phyloP scores from a whole-genome alignment of 2,329 filamentous ascomycete genomes.

The Pseudopithomyces maydicus region DNA sequence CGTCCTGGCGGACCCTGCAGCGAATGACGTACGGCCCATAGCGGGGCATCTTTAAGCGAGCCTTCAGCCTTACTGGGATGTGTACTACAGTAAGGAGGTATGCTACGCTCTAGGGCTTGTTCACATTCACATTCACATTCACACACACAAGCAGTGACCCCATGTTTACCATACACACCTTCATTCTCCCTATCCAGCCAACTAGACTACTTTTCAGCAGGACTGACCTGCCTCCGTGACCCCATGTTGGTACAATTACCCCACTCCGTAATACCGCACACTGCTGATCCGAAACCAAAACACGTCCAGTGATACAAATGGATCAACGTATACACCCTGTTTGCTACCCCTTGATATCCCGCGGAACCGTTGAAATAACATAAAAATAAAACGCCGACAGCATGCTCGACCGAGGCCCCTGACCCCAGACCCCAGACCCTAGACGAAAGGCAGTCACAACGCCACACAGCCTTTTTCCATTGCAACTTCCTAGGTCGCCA shows the following conservation, averaged over 20 bases:
- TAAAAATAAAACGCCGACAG: conserved; percentile 1
- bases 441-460: not conserved
- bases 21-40: conserved; percentile 2
- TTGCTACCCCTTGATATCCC: not conserved
- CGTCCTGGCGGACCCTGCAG: conserved; percentile 4
- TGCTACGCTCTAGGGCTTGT: too few species aligned
- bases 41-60: not conserved
- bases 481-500: conserved; percentile 21
- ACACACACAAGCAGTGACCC: too few species aligned
- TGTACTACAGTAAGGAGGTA: not conserved
- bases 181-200: not conserved
- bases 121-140: not conserved
- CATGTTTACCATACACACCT: not conserved
- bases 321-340: not conserved
- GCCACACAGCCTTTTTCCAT: not conserved
- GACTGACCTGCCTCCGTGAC: not conserved
- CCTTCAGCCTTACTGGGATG: not conserved
- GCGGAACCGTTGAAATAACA: not conserved
- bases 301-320: not conserved
- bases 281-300: not conserved
- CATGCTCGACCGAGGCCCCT: conserved; percentile 3
- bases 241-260: not conserved
- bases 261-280: not conserved
- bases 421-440: too few species aligned
- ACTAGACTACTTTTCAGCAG: not conserved